Percentiles rank a stretch among this genome's conserved stretches.
These are phyloP conservation scores for Apophysomyces trapeziformis DNA, from an alignment of 371 early-diverging fungal genomes.

Conservation along the genomic window DNA sequence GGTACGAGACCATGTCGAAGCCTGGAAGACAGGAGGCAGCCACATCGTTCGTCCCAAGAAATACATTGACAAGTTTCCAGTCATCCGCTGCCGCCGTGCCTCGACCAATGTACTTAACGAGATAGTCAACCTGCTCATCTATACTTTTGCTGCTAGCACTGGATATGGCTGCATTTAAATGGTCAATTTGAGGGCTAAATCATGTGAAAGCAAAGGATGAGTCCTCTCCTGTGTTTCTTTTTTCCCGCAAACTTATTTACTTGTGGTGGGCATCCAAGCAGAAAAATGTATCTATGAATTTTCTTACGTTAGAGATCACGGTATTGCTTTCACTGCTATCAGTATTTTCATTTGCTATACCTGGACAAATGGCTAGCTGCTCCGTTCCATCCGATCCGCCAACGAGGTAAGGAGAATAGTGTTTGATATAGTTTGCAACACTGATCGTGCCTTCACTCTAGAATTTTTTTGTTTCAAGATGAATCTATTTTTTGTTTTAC, in stretches of 20 bases:
- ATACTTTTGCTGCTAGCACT: slow-evolving; percentile 31
- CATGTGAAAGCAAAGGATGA: no score
- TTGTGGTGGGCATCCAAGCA: slow-evolving; percentile 25
- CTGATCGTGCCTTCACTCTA: slow-evolving; percentile 36
- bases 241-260: slow-evolving; percentile 16
- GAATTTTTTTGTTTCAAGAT: not conserved
- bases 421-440: slow-evolving; percentile 32
- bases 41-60: slow-evolving; percentile 39
- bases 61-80: slow-evolving; percentile 44
- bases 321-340: not conserved
- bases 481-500: not conserved
- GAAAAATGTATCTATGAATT: slow-evolving; percentile 32
- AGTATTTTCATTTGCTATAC: slow-evolving; percentile 17
- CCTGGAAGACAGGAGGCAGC: slow-evolving; percentile 32
- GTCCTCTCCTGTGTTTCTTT: not conserved
- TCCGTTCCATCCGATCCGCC: slow-evolving; percentile 36
- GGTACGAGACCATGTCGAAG: not conserved
- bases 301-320: not conserved
- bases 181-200: slow-evolving; percentile 15
- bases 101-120: slow-evolving; percentile 30
- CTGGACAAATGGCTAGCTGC: slow-evolving; percentile 26
- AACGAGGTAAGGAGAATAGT: slow-evolving; percentile 24
- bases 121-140: slow-evolving; percentile 36
- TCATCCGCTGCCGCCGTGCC: slow-evolving; percentile 18
- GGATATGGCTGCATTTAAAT: slow-evolving; percentile 35